These are phyloP conservation scores for Cutaneotrichosporon cutaneum DNA, from an alignment of 1,284 basidiomycete species.

Conservation along the genomic window DNA sequence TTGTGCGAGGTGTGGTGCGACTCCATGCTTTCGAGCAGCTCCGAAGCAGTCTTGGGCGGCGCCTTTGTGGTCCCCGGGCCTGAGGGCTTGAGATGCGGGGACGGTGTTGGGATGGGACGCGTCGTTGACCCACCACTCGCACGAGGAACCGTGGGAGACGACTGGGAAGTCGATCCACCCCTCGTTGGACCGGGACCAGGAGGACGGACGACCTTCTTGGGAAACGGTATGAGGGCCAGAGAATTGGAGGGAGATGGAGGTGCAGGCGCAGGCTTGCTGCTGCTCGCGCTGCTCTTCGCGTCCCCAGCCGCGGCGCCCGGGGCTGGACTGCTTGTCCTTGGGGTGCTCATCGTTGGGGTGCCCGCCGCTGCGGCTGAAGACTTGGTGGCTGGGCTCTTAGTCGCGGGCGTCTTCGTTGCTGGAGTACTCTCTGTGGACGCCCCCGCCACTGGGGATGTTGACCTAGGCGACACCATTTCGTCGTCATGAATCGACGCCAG, in stretches of 20 bases:
- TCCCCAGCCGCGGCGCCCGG: neutral
- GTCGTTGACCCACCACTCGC: slow-evolving; percentile 1
- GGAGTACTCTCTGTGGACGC: neutral
- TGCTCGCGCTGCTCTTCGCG: neutral
- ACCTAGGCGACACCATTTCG: neutral
- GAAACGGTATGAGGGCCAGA: slow-evolving; percentile 3
- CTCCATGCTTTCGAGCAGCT: slow-evolving; percentile 24
- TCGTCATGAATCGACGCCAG: neutral
- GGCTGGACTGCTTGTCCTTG: neutral
- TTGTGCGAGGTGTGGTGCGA: neutral
- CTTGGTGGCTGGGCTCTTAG: neutral
- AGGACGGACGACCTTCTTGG: slow-evolving; percentile 2
- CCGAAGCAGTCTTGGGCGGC: slow-evolving; percentile 21
- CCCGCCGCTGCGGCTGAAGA: neutral
- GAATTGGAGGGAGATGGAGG: neutral
- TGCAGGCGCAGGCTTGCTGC: neutral
- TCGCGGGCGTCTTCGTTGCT: neutral
- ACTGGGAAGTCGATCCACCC: neutral
- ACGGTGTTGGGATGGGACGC: neutral
- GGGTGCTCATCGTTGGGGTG: neutral
- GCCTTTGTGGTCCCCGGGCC: neutral
- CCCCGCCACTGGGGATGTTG: neutral
- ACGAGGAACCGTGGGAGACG: neutral
- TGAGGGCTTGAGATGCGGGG: slow-evolving; percentile 1
- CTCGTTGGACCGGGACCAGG: neutral